A percentile compares a stretch with the other conserved stretches of the same genome.
phyloP scores from a whole-genome alignment of 2,329 filamentous ascomycete species.

The Septoria petroselini region DNA sequence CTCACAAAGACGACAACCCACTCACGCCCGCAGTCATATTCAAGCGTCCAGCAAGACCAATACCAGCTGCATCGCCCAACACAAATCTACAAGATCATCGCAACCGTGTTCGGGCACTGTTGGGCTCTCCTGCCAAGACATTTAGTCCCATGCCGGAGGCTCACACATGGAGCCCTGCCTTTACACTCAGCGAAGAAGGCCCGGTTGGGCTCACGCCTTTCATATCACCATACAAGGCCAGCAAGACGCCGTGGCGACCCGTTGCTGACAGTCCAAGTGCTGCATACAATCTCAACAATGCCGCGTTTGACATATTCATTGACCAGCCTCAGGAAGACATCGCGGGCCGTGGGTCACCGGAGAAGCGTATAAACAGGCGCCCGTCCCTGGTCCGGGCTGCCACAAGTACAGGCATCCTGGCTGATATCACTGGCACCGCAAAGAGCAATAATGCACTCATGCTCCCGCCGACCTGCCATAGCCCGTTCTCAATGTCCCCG shows the following conservation, averaged over 20 bases:
- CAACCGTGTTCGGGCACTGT: conserved; percentile 73
- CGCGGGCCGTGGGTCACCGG: conserved; percentile 60
- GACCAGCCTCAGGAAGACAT: conserved; percentile 40
- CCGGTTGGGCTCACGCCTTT: conserved; percentile 49
- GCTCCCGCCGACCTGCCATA: conserved; percentile 27
- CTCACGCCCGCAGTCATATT: conserved; percentile 82
- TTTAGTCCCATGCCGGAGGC: conserved; percentile 52
- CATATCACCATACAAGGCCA: conserved; percentile 34
- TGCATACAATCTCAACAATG: conserved; percentile 30
- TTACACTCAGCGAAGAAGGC: conserved; percentile 63
- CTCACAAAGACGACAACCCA: conserved; percentile 49
- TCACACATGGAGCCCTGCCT: conserved; percentile 64
- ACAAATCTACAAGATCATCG: conserved; percentile 88
- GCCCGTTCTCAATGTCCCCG: conserved; percentile 35
- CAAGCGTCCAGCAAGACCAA: conserved; percentile 62
- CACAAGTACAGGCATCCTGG: conserved; percentile 59
- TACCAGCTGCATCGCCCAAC: conserved; percentile 82
- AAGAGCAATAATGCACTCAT: conserved; percentile 47
- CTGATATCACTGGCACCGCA: conserved; percentile 57
- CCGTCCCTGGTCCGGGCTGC: conserved; percentile 62
- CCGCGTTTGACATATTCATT: conserved; percentile 60
- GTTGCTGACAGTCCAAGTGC: conserved; percentile 27
- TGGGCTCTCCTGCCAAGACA: conserved; percentile 70
- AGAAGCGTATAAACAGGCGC: conserved; percentile 61
- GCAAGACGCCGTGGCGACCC: conserved; percentile 38